Base-by-base conservation (phyloP, 495 filamentous ascomycete species). In the Penicillium coprophilum region DNA sequence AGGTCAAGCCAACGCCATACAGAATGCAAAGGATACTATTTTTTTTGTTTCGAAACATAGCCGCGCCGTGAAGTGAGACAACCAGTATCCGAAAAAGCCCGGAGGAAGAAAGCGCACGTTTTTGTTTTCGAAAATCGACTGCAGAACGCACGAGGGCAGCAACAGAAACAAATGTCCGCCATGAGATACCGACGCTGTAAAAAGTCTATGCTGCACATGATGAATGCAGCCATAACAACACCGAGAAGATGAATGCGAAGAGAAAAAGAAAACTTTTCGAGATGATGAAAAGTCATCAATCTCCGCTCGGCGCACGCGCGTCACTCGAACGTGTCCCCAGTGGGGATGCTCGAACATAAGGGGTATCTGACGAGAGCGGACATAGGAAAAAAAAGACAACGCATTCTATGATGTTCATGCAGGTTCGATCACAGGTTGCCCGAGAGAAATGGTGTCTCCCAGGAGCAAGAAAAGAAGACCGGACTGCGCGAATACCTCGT, bases 341-440 rank as follows among this genome's bases (percentile, higher is more conserved):
- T 41, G 56, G 59, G 64, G 60, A 71, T 67, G 71, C 66, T 71
- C 68, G 70, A 73, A 73, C 69, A 72, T 63, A 72, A 72, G 66
- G 82, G 83, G 84, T 85, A 86, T 84, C 80, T 81, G 75, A 74
- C 74, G 68, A 71, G 74, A 78, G 71, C 77, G 75, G 72, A 74
- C 71, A 70, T 58, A 70, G 62, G 59, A 57, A 61, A 53, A 57
- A 44, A 57, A 36, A 85, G 79, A 78, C 80, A 87, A 87, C 85
- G 86, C 85, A 86, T 79, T 90, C 87, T 90, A 89, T 88, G 75
- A 77, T 83, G 83, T 87, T 82, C 84, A 80, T 79, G 80, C 79
- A 80, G 78, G 76, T 71, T 75, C 66, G 75, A 76, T 63, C 75
- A 72, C 65, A 64, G 67, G 63, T 74, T 74, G 72, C 72, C 69